These are phyloP conservation scores for Osmanthus fragrans DNA, from an alignment of 257 asterid genomes.

Conservation along the genomic window DNA sequence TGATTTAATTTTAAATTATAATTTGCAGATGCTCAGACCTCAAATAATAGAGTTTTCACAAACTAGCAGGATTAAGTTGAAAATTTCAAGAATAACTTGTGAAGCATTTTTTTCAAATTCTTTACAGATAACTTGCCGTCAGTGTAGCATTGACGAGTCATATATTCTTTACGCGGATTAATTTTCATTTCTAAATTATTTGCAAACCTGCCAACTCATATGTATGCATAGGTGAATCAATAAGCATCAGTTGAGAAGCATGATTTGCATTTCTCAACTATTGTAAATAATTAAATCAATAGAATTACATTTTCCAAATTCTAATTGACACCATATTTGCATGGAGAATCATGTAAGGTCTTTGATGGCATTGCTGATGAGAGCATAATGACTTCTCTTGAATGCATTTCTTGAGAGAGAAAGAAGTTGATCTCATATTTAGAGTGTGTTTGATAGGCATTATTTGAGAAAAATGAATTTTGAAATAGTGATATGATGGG, in stretches of 20 bases:
- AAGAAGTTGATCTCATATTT: too few species aligned
- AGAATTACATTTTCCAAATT: not conserved
- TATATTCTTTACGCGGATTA: not conserved
- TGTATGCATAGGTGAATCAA: conserved; percentile 30
- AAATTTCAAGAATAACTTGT: too few species aligned
- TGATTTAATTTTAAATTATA: too few species aligned
- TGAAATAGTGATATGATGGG: too few species aligned
- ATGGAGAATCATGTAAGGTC: conserved; percentile 8
- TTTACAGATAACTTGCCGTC: too few species aligned
- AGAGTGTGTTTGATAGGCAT: too few species aligned
- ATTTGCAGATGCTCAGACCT: too few species aligned
- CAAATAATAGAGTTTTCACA: too few species aligned
- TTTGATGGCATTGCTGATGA: not conserved
- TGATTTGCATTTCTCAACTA: conserved; percentile 59
- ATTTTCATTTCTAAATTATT: not conserved
- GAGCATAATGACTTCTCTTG: not conserved
- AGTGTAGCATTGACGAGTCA: not conserved
- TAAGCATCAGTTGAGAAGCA: conserved; percentile 42
- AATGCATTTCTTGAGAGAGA: not conserved
- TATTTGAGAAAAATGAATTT: too few species aligned
- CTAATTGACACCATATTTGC: not conserved
- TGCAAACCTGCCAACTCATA: not conserved
- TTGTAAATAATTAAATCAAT: not conserved
- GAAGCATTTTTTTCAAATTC: too few species aligned
- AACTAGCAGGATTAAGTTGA: too few species aligned